phyloP scores from a whole-genome alignment of 148 eudicot species.

The Persicaria maculosa region DNA sequence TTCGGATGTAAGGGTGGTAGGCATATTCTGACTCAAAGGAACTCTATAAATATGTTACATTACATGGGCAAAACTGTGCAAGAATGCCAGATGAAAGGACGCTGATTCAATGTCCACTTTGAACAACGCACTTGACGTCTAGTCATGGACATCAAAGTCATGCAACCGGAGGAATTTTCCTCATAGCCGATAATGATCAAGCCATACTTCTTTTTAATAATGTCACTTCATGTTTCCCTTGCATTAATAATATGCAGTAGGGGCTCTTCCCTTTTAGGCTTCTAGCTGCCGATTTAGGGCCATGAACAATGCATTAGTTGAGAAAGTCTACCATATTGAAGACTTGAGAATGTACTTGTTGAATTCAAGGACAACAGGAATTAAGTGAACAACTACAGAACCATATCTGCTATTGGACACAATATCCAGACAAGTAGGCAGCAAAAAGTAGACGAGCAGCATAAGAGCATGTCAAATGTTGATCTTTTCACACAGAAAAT shows the following conservation, averaged over 20 bases:
- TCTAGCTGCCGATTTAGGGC: neutral
- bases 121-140: neutral
- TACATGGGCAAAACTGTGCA: neutral
- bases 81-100: neutral
- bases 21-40: neutral
- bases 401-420: neutral
- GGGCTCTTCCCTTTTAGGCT: neutral
- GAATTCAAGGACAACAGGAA: too few relatives aligned
- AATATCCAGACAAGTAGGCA: neutral
- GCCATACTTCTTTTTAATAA: neutral
- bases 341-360: neutral
- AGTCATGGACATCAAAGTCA: neutral
- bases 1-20: too few relatives aligned
- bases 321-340: neutral
- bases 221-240: conserved; percentile 4
- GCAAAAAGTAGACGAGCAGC: neutral
- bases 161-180: neutral
- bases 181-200: neutral
- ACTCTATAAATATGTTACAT: neutral
- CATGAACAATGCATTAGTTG: neutral
- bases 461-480: too few relatives aligned
- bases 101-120: neutral
- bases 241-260: neutral
- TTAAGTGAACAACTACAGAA: too few relatives aligned
- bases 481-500: too few relatives aligned